Percentiles rank a stretch among this genome's conserved stretches.
These are phyloP conservation scores for Fusarium devonianum DNA, from an alignment of 2,329 filamentous ascomycete species.

Conservation along the genomic window DNA sequence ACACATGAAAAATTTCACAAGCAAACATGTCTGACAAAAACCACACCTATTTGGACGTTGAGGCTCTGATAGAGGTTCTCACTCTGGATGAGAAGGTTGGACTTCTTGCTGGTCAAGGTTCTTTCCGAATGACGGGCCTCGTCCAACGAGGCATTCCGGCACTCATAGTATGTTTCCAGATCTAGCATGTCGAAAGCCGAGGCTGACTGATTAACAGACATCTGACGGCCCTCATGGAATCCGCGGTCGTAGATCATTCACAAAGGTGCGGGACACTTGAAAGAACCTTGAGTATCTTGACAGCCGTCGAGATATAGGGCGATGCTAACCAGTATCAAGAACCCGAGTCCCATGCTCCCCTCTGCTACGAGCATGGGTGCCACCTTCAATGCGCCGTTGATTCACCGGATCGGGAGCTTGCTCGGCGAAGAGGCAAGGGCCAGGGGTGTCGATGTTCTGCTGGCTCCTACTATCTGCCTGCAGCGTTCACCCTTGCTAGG, in stretches of 20 bases:
- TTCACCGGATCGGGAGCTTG: conserved; percentile 62
- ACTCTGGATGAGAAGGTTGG: conserved; percentile 34
- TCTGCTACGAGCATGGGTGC: conserved; percentile 57
- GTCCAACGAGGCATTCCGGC: conserved; percentile 19
- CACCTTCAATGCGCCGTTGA: conserved; percentile 67
- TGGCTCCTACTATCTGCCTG: conserved; percentile 47
- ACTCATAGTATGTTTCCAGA: conserved; percentile 23
- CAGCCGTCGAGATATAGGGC: background rate
- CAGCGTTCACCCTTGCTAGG: conserved; percentile 52
- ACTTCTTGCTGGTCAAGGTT: conserved; percentile 33
- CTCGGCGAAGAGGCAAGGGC: conserved; percentile 58
- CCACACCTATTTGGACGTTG: conserved; percentile 20
- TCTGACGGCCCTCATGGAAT: conserved; percentile 38
- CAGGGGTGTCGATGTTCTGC: conserved; percentile 74
- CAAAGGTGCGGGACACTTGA: conserved; percentile 10
- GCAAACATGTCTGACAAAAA: conserved; percentile 10
- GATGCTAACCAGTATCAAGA: conserved; percentile 5
- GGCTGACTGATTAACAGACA: conserved; percentile 16
- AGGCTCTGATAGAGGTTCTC: conserved; percentile 21
- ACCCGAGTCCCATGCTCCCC: conserved; percentile 51
- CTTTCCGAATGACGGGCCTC: conserved; percentile 31
- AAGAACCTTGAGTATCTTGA: background rate
- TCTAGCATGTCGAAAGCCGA: rapidly evolving
- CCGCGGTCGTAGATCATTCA: conserved; percentile 32
- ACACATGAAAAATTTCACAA: no score